phyloP scores from a whole-genome alignment of 2,329 filamentous ascomycete species.

The Knoxdaviesia proteae region DNA sequence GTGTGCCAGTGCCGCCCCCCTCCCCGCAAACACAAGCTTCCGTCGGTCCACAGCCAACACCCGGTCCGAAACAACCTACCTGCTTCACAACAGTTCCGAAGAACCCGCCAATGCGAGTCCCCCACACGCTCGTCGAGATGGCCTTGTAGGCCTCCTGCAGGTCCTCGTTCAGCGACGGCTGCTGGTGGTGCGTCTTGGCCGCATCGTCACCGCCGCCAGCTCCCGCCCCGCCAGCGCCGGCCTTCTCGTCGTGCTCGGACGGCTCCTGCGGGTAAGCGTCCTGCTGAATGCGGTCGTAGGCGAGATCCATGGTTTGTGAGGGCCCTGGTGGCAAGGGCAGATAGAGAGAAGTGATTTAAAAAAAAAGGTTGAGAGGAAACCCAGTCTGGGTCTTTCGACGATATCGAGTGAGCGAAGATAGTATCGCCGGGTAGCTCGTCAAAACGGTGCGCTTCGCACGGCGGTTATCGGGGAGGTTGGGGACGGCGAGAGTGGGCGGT shows the following conservation, averaged over 20 bases:
- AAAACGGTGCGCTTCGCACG: too few relatives aligned
- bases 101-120: conserved; percentile 67
- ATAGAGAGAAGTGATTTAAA: background rate
- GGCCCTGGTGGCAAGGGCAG: background rate
- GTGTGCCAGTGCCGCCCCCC: too few relatives aligned
- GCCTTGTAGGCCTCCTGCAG: conserved; percentile 91
- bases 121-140: conserved; percentile 82
- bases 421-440: too few relatives aligned
- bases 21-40: too few relatives aligned
- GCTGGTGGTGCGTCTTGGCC: conserved; percentile 17
- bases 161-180: conserved; percentile 56
- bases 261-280: conserved; percentile 39
- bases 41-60: too few relatives aligned
- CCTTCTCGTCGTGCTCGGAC: too few relatives aligned
- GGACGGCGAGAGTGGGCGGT: too few relatives aligned
- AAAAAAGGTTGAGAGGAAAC: background rate
- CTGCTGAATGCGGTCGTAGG: conserved; percentile 92
- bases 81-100: conserved; percentile 87
- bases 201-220: conserved; percentile 17
- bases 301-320: conserved; percentile 56
- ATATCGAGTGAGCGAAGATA: too few relatives aligned
- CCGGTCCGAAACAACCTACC: conserved; percentile 22
- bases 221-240: too few relatives aligned
- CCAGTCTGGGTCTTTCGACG: background rate
- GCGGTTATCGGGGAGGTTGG: too few relatives aligned